Evolutionary conservation across 2,329 filamentous ascomycete species (phyloP), one percentile per base, ranked within the genome.

Genomic region (Cladosporium sp.): DNA sequence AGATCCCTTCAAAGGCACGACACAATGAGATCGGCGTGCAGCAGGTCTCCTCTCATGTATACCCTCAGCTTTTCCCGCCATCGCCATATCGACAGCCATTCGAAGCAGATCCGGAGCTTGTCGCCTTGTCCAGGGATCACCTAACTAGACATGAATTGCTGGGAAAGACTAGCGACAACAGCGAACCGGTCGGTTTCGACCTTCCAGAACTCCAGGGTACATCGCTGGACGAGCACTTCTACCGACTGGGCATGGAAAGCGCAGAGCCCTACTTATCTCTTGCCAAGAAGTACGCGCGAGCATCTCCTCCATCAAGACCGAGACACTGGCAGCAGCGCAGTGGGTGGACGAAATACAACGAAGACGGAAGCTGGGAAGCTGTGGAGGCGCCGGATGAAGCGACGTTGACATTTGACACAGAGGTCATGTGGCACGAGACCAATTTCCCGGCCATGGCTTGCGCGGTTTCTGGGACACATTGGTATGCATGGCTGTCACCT

Each of bases 401-500:
- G 3, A 87, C 93, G 81, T 78, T 97, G 57, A 92, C 89, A 38
- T 99, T 99, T 67, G 94, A 99, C 74, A 96, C 92, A 1, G 94
- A 99, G 74, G 92, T 97, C 49, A 87, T 99, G 88, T 99, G 88
- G 84, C 96, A 95, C 72, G 86, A 94, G 70, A 93, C 88, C 64
- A 87, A 89, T 0, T 99, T 91, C 73, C 92, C 95, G 0, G 91
- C 96, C 59, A 97, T 99, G 91, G 94, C 95, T 20, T 97, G 93
- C 71, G 94, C 95, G 14, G 89, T 87, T 17, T 92, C 92, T 65
- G 87, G 90, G 0, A 92, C 86, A 3, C 87, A 92, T 30, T 99
- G 95, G 95, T 99, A 99, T 76, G 90, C 88, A 0, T 99, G 94
- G 94, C 75, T 99, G 55, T 99, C 94, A 12, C 94, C 94, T 0